Conservation (phyloP, 106 monocot species). For the Dactylorhiza incarnata region DNA sequence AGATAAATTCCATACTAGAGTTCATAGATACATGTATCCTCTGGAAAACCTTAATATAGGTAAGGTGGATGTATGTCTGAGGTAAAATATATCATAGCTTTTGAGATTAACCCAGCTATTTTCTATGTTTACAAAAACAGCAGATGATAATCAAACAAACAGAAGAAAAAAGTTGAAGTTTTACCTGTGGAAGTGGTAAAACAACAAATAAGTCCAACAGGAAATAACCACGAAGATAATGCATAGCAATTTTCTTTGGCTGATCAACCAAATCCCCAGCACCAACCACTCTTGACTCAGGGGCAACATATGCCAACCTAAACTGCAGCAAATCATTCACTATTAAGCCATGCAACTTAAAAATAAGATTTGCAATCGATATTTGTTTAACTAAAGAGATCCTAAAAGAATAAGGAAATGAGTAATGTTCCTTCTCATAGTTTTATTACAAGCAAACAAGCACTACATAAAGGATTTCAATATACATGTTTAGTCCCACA, state of each 20-base stretch:
- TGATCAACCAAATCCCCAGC: slow-evolving; percentile 47
- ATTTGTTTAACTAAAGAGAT: neutral
- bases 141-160: neutral
- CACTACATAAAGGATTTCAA: neutral
- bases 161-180: neutral
- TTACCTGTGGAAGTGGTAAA: slow-evolving; percentile 60
- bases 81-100: neutral
- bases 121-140: neutral
- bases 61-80: neutral
- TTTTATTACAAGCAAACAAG: neutral
- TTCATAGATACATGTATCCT: neutral
- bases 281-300: slow-evolving; percentile 53
- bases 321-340: slow-evolving; percentile 36
- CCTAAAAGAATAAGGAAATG: neutral
- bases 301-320: slow-evolving; percentile 57
- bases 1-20: neutral
- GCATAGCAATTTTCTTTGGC: slow-evolving; percentile 49
- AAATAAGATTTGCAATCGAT: neutral
- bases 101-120: neutral
- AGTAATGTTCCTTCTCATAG: neutral
- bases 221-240: slow-evolving; percentile 55
- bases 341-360: neutral
- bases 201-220: slow-evolving; percentile 43
- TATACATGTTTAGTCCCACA: neutral
- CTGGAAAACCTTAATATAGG: neutral